phyloP scores from a whole-genome alignment of 768 basidiomycete species.

The Suillus brevipes region DNA sequence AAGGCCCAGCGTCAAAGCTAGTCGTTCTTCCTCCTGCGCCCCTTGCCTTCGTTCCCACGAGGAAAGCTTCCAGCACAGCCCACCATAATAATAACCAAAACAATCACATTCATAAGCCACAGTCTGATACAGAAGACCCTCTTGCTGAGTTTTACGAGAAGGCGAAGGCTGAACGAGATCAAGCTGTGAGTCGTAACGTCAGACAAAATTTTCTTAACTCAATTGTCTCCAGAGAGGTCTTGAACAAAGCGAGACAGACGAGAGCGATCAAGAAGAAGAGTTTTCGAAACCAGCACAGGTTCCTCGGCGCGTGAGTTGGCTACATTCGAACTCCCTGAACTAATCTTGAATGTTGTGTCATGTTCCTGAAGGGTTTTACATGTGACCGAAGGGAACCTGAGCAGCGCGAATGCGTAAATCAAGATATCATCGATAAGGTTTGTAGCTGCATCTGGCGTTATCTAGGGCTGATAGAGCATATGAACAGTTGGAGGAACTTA shows the following conservation, averaged over 20 bases:
- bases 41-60: slow-evolving; percentile 16
- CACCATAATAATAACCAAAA: slow-evolving; percentile 4
- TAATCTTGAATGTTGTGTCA: background rate
- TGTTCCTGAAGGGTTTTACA: slow-evolving; percentile 53
- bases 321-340: background rate
- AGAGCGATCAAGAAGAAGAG: slow-evolving; percentile 25
- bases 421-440: slow-evolving; percentile 76
- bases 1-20: slow-evolving; percentile 1
- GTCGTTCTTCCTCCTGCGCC: slow-evolving; percentile 28
- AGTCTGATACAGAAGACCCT: slow-evolving; percentile 44
- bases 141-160: slow-evolving; percentile 63
- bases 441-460: background rate
- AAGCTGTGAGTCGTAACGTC: slow-evolving; percentile 34
- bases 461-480: slow-evolving; percentile 2
- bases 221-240: slow-evolving; percentile 38
- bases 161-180: slow-evolving; percentile 51
- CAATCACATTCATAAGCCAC: slow-evolving; percentile 23
- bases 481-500: slow-evolving; percentile 63
- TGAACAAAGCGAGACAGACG: slow-evolving; percentile 39
- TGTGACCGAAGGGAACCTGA: slow-evolving; percentile 54
- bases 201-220: background rate
- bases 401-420: slow-evolving; percentile 51
- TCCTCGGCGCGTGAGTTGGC: background rate
- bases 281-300: slow-evolving; percentile 13
- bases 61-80: background rate